These are phyloP conservation scores for Sclerotinia subarctica DNA, from an alignment of 2,329 filamentous ascomycete species.

Conservation along the genomic window DNA sequence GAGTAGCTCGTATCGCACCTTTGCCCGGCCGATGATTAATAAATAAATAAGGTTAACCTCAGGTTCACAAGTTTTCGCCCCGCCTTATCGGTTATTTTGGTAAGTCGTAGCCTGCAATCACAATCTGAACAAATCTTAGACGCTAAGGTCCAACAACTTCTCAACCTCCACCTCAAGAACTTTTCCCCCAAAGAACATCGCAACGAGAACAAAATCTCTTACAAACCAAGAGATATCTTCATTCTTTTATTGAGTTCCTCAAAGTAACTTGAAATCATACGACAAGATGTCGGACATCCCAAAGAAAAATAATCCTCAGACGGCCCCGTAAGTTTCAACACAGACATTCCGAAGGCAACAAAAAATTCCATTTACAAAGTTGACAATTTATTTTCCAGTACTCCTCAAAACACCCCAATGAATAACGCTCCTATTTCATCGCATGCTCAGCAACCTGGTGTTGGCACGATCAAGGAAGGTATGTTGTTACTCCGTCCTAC, in stretches of 20 bases:
- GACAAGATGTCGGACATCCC: constrained; percentile 59
- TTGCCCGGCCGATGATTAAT: background rate
- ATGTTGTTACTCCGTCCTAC: constrained; percentile 42
- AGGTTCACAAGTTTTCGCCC: constrained; percentile 18
- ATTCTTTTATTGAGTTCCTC: constrained; percentile 7
- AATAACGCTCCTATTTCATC: constrained; percentile 96
- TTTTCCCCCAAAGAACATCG: constrained; percentile 20
- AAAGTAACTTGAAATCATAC: constrained; percentile 11
- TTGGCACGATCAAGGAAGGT: constrained; percentile 98
- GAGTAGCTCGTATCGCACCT: background rate
- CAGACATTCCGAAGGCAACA: constrained; percentile 9
- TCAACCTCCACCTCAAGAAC: constrained; percentile 21
- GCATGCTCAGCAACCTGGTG: constrained; percentile 90
- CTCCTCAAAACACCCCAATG: constrained; percentile 96
- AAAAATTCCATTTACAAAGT: constrained; percentile 7
- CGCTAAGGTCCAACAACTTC: constrained; percentile 23
- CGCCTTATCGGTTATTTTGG: constrained; percentile 22
- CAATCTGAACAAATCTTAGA: constrained; percentile 20
- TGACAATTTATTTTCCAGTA: constrained; percentile 54
- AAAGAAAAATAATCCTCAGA: constrained; percentile 57
- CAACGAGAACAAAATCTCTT: constrained; percentile 20
- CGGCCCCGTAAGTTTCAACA: constrained; percentile 57
- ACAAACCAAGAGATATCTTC: constrained; percentile 11
- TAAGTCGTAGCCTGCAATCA: constrained; percentile 20
- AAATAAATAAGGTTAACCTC: constrained; percentile 2